Conservation (phyloP, 345 rosid genomes). For the Boechera divaricarpa region DNA sequence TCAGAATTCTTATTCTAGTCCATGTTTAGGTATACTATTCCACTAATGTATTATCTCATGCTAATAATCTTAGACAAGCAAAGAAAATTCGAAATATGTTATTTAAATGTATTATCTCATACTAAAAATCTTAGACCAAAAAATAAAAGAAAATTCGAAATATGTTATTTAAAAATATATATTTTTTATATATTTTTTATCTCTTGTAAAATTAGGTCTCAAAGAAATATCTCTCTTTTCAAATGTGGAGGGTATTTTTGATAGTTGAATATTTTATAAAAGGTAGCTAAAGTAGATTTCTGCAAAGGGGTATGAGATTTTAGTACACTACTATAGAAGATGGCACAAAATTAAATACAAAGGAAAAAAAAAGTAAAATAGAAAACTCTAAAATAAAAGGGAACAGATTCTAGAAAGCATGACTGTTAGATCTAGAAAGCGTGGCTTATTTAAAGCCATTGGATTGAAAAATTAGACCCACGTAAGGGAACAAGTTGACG, state of each 20-base stretch:
- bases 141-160: not conserved
- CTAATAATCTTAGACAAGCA: too few species aligned
- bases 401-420: slow-evolving; percentile 22
- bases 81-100: too few species aligned
- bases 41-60: too few species aligned
- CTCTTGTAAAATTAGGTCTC: not conserved
- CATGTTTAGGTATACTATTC: too few species aligned
- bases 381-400: not conserved
- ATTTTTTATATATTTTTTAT: too few species aligned
- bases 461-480: slow-evolving; percentile 8
- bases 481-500: slow-evolving; percentile 30
- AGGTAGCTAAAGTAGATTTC: not conserved
- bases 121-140: not conserved
- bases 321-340: not conserved
- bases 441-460: slow-evolving; percentile 18
- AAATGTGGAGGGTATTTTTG: not conserved
- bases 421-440: slow-evolving; percentile 28
- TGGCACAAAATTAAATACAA: slow-evolving; percentile 7
- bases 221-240: too few species aligned
- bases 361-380: not conserved
- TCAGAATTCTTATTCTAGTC: not conserved
- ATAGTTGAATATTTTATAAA: not conserved
- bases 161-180: not conserved
- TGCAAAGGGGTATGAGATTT: not conserved
- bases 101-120: too few species aligned